phyloP scores from a whole-genome alignment of 2,329 filamentous ascomycete species.

The Pyrenophora seminiperda region DNA sequence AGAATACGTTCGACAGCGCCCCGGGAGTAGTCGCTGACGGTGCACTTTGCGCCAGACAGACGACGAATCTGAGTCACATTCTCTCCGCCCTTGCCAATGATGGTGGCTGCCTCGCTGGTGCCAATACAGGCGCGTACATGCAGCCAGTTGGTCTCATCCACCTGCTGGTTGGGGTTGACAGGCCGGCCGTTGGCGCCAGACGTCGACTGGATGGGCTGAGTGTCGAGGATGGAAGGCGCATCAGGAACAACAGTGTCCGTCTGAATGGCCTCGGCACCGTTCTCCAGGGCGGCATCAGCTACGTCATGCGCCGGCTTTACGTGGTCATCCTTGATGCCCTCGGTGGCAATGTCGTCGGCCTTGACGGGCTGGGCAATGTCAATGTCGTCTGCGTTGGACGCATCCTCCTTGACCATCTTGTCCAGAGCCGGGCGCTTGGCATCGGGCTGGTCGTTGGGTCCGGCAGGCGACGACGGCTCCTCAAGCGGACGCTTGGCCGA shows the following conservation, averaged over 20 bases:
- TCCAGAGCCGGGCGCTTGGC: slow-evolving; percentile 96
- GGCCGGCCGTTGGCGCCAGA: slow-evolving; percentile 59
- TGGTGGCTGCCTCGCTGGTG: slow-evolving; percentile 94
- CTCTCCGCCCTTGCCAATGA: slow-evolving; percentile 98
- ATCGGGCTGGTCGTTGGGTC: slow-evolving; percentile 89
- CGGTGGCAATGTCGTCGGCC: slow-evolving; percentile 40
- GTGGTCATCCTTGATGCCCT: slow-evolving; percentile 40
- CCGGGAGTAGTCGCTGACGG: slow-evolving; percentile 96
- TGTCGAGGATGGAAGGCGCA: slow-evolving; percentile 56
- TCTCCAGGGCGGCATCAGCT: slow-evolving; percentile 45
- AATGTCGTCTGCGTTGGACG: slow-evolving; percentile 56
- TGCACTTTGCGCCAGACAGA: slow-evolving; percentile 96
- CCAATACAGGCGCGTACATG: slow-evolving; percentile 97
- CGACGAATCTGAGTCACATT: slow-evolving; percentile 97
- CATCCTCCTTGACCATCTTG: slow-evolving; percentile 77
- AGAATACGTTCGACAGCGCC: slow-evolving; percentile 97
- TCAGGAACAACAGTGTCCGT: slow-evolving; percentile 74
- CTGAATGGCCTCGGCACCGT: slow-evolving; percentile 65
- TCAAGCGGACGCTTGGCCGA: slow-evolving; percentile 93
- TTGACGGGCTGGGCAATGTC: slow-evolving; percentile 44
- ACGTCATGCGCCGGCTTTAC: slow-evolving; percentile 29
- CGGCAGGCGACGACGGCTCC: slow-evolving; percentile 93
- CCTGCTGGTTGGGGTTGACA: slow-evolving; percentile 57
- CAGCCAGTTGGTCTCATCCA: slow-evolving; percentile 95
- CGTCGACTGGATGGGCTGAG: slow-evolving; percentile 64